Percentiles rank a stretch among this genome's conserved stretches.
Conservation (phyloP, 1,139 yeast species). For the Yamadazyma friedrichii region DNA sequence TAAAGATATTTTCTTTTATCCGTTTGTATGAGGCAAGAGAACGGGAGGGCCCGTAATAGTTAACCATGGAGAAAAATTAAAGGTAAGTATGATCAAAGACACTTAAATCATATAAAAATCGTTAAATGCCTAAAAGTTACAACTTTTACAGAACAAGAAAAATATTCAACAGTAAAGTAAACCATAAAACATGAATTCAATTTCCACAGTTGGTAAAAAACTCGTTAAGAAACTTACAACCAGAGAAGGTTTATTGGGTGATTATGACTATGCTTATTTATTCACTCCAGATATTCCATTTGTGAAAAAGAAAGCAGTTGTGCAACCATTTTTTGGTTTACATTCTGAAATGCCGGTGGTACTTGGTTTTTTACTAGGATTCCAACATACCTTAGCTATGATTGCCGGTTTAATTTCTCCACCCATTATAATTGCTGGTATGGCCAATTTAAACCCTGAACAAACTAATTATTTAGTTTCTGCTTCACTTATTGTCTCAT, state of each 20-base stretch:
- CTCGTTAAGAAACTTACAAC: conserved; percentile 54
- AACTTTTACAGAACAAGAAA: too few species aligned
- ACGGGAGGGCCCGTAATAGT: too few species aligned
- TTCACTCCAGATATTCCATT: conserved; percentile 80
- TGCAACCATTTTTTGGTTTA: conserved; percentile 79
- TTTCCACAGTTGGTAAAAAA: not conserved
- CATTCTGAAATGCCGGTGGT: conserved; percentile 76
- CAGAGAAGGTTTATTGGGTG: conserved; percentile 75
- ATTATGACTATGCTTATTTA: conserved; percentile 74
- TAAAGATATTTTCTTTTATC: too few species aligned
- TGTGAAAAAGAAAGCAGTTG: conserved; percentile 44
- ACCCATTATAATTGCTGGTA: conserved; percentile 63
- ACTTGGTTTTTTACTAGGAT: conserved; percentile 72
- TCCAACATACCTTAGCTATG: conserved; percentile 88
- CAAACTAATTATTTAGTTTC: conserved; percentile 73
- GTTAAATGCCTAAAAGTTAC: too few species aligned
- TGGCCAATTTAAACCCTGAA: conserved; percentile 53
- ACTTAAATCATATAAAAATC: too few species aligned
- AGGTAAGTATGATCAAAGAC: too few species aligned
- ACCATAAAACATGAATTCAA: too few species aligned
- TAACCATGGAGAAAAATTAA: too few species aligned
- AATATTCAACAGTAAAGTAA: too few species aligned
- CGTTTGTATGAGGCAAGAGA: too few species aligned
- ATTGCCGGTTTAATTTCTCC: conserved; percentile 88
- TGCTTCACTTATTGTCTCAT: conserved; percentile 72